Percentiles rank a stretch among this genome's conserved stretches.
Evolutionary conservation across 2,329 filamentous ascomycete species (phyloP).

Genomic region (Ceratocystis harringtonii): DNA sequence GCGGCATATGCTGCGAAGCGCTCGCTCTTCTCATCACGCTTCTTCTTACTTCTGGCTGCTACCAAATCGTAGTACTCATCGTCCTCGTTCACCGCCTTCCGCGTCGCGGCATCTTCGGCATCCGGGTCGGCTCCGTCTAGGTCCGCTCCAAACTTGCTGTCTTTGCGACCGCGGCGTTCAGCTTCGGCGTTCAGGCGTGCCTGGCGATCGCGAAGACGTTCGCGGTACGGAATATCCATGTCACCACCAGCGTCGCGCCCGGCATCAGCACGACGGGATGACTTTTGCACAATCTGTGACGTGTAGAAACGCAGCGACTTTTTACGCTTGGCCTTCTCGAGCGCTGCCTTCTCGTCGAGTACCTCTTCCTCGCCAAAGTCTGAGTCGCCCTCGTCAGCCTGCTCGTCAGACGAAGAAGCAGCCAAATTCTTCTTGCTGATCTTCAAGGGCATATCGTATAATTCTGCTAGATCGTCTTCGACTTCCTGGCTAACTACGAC

Average conservation of each 20-base stretch:
- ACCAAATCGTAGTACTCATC: conserved; percentile 87
- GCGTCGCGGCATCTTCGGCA: conserved; percentile 11
- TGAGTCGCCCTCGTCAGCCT: conserved; percentile 48
- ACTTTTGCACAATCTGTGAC: conserved; percentile 89
- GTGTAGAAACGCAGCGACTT: conserved; percentile 96
- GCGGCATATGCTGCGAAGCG: conserved; percentile 39
- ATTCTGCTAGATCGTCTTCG: conserved; percentile 54
- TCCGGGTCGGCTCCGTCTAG: conserved; percentile 45
- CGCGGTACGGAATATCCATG: conserved; percentile 71
- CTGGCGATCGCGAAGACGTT: conserved; percentile 74
- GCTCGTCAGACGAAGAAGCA: conserved; percentile 24
- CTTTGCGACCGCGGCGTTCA: conserved; percentile 60
- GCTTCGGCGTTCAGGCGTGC: conserved; percentile 79
- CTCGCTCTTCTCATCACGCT: conserved; percentile 57
- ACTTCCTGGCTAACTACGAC: conserved; percentile 44
- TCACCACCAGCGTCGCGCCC: conserved; percentile 65
- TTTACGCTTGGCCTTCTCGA: conserved; percentile 78
- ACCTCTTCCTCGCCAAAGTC: conserved; percentile 86
- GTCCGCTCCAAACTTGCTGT: conserved; percentile 46
- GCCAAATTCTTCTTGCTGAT: conserved; percentile 33
- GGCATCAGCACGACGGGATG: conserved; percentile 64
- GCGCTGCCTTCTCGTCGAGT: conserved; percentile 62
- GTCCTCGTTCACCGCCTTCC: conserved; percentile 48
- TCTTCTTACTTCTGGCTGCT: conserved; percentile 50
- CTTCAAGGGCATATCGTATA: conserved; percentile 45